phyloP scores from a whole-genome alignment of 106 monocot genomes.

The Dendrobium huoshanense region DNA sequence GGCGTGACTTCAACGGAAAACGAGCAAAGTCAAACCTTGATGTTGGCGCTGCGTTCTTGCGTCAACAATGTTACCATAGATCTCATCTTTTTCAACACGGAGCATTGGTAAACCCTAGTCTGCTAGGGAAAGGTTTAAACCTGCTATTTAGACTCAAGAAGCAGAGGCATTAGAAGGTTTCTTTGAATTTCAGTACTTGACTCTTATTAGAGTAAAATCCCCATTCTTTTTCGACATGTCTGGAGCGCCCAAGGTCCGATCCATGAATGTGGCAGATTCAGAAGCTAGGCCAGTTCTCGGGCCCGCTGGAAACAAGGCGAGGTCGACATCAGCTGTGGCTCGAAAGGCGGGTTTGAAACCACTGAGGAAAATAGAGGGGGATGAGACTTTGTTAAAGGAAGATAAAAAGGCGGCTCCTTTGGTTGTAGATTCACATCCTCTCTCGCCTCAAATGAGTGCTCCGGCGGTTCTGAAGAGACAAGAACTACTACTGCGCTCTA shows the following conservation, averaged over 20 bases:
- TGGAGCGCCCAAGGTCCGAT: slow-evolving; percentile 46
- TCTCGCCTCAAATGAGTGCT: slow-evolving; percentile 17
- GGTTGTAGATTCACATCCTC: neutral
- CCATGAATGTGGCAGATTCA: slow-evolving; percentile 34
- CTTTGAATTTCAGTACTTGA: neutral
- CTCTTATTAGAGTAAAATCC: too few species aligned
- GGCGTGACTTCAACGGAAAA: neutral
- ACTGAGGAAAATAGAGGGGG: slow-evolving; percentile 18
- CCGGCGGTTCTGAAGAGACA: slow-evolving; percentile 42
- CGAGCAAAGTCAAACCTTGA: neutral
- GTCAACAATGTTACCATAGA: slow-evolving; percentile 10
- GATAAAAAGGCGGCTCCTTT: slow-evolving; percentile 19
- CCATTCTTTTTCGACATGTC: slow-evolving; percentile 24
- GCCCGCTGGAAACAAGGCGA: slow-evolving; percentile 55
- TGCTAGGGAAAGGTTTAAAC: neutral
- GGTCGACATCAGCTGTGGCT: neutral
- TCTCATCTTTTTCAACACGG: neutral
- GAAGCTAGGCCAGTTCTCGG: slow-evolving; percentile 53
- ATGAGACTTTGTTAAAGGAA: slow-evolving; percentile 8
- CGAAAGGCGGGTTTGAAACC: slow-evolving; percentile 36
- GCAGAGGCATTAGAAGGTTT: neutral
- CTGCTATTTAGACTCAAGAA: neutral
- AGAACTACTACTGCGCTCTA: slow-evolving; percentile 54
- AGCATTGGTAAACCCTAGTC: neutral
- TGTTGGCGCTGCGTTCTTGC: neutral